A percentile compares a stretch with the other conserved stretches of the same genome.
Conservation (phyloP, 495 filamentous ascomycete species). For the Penicillium soppii region DNA sequence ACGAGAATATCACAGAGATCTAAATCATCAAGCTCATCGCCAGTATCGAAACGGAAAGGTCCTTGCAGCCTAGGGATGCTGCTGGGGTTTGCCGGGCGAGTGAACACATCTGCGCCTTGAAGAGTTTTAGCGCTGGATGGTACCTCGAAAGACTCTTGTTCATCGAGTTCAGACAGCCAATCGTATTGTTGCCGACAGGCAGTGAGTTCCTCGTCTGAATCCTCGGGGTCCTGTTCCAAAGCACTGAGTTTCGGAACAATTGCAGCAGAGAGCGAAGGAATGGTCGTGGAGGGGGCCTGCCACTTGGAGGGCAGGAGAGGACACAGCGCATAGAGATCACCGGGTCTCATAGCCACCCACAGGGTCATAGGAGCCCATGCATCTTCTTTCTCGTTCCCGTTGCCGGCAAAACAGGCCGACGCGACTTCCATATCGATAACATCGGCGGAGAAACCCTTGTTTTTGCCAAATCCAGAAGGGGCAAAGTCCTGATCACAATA, state of each 20-base stretch:
- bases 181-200: slow-evolving; percentile 66
- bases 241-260: slow-evolving; percentile 66
- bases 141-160: slow-evolving; percentile 59
- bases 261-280: slow-evolving; percentile 73
- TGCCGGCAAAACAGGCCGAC: slow-evolving; percentile 77
- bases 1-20: slow-evolving; percentile 66
- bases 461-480: slow-evolving; percentile 65
- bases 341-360: slow-evolving; percentile 85
- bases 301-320: slow-evolving; percentile 80
- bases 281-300: slow-evolving; percentile 70
- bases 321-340: slow-evolving; percentile 88
- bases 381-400: slow-evolving; percentile 60
- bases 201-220: slow-evolving; percentile 49
- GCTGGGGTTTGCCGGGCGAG: slow-evolving; percentile 67
- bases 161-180: slow-evolving; percentile 81
- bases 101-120: slow-evolving; percentile 66
- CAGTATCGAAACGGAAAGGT: slow-evolving; percentile 71
- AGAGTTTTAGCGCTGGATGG: slow-evolving; percentile 24
- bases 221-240: slow-evolving; percentile 56
- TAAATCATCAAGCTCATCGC: slow-evolving; percentile 62
- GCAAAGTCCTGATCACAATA: slow-evolving; percentile 74
- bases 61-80: slow-evolving; percentile 79
- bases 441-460: slow-evolving; percentile 81
- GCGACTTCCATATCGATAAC: slow-evolving; percentile 83
- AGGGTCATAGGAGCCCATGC: slow-evolving; percentile 90